Evolutionary conservation across 495 filamentous ascomycete species (phyloP).

Genomic region (Penicillium pulvis): DNA sequence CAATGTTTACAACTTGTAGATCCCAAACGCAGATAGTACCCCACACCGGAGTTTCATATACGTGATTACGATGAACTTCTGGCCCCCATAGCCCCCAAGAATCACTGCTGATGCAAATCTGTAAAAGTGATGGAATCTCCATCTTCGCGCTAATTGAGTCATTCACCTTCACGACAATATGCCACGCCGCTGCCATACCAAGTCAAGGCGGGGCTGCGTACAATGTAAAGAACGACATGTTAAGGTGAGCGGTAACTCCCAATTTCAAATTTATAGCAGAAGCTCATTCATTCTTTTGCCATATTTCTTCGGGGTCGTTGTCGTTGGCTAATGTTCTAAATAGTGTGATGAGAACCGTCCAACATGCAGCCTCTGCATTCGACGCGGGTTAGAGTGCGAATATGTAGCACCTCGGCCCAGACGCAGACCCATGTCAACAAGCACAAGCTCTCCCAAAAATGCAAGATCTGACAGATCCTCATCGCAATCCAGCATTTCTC

Average conservation of each 20-base stretch:
- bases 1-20: not conserved
- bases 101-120: not conserved
- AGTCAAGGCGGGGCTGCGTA: slow-evolving; percentile 17
- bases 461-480: slow-evolving; percentile 4
- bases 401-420: slow-evolving; percentile 16
- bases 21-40: not conserved
- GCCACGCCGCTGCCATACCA: slow-evolving; percentile 22
- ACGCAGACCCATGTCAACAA: slow-evolving; percentile 5
- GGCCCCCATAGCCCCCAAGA: slow-evolving; percentile 6
- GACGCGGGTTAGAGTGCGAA: slow-evolving; percentile 12
- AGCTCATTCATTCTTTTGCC: not conserved
- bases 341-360: slow-evolving; percentile 17
- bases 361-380: slow-evolving; percentile 15
- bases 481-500: slow-evolving; percentile 4
- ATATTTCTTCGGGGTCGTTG: not conserved
- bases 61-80: not conserved
- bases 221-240: slow-evolving; percentile 20
- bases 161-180: slow-evolving; percentile 7
- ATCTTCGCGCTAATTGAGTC: not conserved
- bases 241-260: slow-evolving; percentile 11
- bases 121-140: slow-evolving; percentile 6
- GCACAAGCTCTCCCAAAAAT: not conserved
- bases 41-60: not conserved
- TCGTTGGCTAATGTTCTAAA: not conserved
- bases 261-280: not conserved